Base-by-base conservation (phyloP, 371 early-diverging fungal species). In the Umbelopsis sp. region DNA sequence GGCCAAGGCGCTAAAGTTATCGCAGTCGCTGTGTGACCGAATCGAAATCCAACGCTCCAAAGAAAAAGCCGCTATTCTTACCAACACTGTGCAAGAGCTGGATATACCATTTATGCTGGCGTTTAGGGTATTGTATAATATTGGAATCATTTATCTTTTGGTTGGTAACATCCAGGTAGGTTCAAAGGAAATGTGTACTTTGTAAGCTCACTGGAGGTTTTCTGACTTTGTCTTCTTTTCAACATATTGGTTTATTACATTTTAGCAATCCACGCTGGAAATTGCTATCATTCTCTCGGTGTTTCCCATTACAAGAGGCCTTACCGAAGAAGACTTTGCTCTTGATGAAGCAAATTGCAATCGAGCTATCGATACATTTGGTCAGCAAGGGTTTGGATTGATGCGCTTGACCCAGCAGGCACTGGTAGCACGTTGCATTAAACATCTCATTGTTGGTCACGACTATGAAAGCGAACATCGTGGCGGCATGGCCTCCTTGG, bases 51-150 rank as follows among this genome's bases (percentile, higher is more conserved):
- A 82, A 62, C 71, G 82, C 35, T 67, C 77, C 52, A 73, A 77
- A 51, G 78, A 80, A 51, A 78, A 73, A 41, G 69, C 71, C 10
- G 69, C 57, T 8, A 57, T 72, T 11, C 20, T 66, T 46, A 51
- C 64, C 48, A 51, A 66, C 45, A 20, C 71, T 57, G 52, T 44
- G 10, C 50, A 73, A 11, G 79, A 82, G 66, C 74, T 72, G 62
- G 76, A 82, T 63, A 82, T 82, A 57, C 82, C 82, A 9, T 82
- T 82, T 64, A 82, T 82, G 82, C 79, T 82, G 73, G 80, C 82
- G 10, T 82, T 82, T 63, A 78, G 82, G 10, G 80, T 82, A 10
- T 63, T 82, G 38, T 82, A 82, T 69, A 82, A 78, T 44, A 82
- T 82, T 69, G 77, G 79, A 9, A 74, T 82, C 12, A 82, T 80